Evolutionary conservation across 2,329 filamentous ascomycete species (phyloP).

Genomic region (Pyricularia sp.): DNA sequence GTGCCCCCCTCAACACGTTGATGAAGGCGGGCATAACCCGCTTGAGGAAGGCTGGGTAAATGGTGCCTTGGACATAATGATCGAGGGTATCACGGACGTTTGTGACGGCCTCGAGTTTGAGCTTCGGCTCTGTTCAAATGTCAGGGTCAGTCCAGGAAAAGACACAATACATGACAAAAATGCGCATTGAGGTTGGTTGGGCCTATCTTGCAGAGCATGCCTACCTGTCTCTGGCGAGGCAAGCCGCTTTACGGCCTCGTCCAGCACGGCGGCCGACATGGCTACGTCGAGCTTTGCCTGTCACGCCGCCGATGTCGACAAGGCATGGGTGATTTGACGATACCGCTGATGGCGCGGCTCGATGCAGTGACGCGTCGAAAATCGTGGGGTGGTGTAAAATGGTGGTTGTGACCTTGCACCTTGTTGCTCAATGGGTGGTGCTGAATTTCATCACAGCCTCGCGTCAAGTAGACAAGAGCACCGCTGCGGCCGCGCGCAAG

Average conservation of each 20-base stretch:
- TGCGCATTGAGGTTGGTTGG: too few relatives aligned
- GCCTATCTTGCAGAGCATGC: slow-evolving; percentile 7
- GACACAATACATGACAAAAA: neutral
- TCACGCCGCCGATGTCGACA: neutral
- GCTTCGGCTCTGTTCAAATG: slow-evolving; percentile 57
- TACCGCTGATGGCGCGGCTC: neutral
- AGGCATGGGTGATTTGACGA: neutral
- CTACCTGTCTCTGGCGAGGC: slow-evolving; percentile 46
- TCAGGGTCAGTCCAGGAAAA: neutral
- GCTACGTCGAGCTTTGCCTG: slow-evolving; percentile 15
- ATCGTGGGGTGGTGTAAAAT: neutral
- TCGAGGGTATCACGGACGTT: slow-evolving; percentile 89
- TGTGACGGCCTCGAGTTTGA: slow-evolving; percentile 72
- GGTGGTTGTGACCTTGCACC: neutral
- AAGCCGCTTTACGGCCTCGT: slow-evolving; percentile 54
- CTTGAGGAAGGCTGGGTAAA: slow-evolving; percentile 71
- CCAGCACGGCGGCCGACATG: slow-evolving; percentile 53
- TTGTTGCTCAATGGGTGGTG: neutral
- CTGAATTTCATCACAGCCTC: neutral
- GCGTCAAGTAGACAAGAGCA: neutral
- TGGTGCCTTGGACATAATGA: slow-evolving; percentile 66
- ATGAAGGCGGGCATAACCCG: slow-evolving; percentile 87
- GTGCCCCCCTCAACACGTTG: slow-evolving; percentile 72
- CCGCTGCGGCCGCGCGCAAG: neutral
- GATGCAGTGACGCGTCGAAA: neutral